Percentiles rank a stretch among this genome's conserved stretches.
phyloP scores from a whole-genome alignment of 106 monocot species.

The Acanthochlamys bracteata region DNA sequence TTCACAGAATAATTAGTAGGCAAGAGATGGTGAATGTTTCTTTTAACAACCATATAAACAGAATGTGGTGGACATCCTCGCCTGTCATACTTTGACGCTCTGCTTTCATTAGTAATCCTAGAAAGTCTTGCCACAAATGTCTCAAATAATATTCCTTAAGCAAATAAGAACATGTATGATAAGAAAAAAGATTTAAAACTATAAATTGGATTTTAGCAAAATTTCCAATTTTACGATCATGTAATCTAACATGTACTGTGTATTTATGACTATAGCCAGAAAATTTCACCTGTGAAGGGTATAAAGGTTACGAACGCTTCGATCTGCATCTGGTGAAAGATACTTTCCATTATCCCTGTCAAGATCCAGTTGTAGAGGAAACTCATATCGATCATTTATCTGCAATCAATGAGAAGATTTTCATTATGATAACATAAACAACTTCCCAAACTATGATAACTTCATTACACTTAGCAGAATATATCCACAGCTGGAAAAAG shows the following conservation, averaged over 20 bases:
- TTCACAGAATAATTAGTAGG: background rate
- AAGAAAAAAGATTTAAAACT: no score
- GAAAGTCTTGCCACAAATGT: background rate
- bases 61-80: no score
- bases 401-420: constrained; percentile 16
- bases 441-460: background rate
- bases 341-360: constrained; percentile 80
- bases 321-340: constrained; percentile 80
- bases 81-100: no score
- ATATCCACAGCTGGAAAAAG: background rate
- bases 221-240: background rate
- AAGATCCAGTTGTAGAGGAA: constrained; percentile 79
- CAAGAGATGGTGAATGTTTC: background rate
- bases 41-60: background rate
- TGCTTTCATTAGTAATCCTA: no score
- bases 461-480: background rate
- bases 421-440: constrained; percentile 1
- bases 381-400: constrained; percentile 95
- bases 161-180: no score
- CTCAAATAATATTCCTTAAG: background rate
- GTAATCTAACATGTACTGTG: background rate
- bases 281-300: constrained; percentile 59
- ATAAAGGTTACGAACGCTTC: constrained; percentile 82
- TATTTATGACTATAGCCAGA: background rate
- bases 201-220: no score